These are phyloP conservation scores for Halophytophthora batemanensis DNA, from an alignment of 352 stramenopile genomes.

Conservation along the genomic window DNA sequence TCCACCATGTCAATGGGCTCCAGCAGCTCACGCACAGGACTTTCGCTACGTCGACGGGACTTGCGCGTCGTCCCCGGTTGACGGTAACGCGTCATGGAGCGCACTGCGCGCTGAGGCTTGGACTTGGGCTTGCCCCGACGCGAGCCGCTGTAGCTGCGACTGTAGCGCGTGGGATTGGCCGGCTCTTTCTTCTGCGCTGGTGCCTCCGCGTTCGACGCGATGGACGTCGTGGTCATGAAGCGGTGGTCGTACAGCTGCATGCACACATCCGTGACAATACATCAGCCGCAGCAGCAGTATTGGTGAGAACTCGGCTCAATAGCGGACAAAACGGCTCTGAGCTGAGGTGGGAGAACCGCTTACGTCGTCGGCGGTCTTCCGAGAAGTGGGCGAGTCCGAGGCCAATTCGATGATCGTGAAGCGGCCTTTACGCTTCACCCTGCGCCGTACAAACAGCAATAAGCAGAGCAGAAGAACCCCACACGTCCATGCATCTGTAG, in stretches of 20 bases:
- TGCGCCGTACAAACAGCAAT: constrained; percentile 6
- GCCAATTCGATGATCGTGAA: constrained; percentile 85
- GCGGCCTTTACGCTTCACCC: constrained; percentile 73
- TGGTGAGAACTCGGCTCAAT: constrained; percentile 1
- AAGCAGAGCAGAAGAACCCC: constrained; percentile 3
- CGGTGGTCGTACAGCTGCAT: constrained; percentile 34
- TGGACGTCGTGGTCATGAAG: constrained; percentile 50
- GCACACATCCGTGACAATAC: not conserved
- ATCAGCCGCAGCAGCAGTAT: constrained; percentile 8
- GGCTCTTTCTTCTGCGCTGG: constrained; percentile 14
- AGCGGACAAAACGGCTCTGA: not conserved
- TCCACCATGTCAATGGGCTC: constrained; percentile 20
- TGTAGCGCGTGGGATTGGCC: constrained; percentile 15
- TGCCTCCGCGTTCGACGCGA: constrained; percentile 33
- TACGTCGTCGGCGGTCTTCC: constrained; percentile 57
- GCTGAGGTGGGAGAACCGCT: not conserved
- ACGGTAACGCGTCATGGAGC: constrained; percentile 38
- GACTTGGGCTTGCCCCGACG: constrained; percentile 19
- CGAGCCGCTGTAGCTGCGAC: constrained; percentile 17
- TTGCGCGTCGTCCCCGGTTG: constrained; percentile 21
- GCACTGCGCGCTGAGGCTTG: constrained; percentile 25
- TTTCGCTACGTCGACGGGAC: constrained; percentile 47
- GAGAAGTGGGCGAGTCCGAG: constrained; percentile 53
- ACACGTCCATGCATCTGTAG: constrained; percentile 11
- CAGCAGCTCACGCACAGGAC: constrained; percentile 28